Evolutionary conservation across 768 basidiomycete genomes (phyloP), one percentile per base, ranked within the genome.

Genomic region (Lactifluus echinatus): DNA sequence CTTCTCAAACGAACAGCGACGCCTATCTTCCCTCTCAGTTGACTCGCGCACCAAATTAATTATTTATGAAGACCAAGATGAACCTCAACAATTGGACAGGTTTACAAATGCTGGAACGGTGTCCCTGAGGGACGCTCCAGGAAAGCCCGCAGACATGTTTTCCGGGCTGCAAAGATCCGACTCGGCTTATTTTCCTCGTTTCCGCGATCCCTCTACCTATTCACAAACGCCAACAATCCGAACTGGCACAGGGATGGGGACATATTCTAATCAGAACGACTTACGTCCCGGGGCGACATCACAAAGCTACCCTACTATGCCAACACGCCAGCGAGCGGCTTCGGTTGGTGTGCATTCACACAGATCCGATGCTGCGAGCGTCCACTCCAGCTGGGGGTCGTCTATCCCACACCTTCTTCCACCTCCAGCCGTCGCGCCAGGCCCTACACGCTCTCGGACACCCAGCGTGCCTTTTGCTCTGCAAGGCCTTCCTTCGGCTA

Each of bases 341-440:
- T 34, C 26, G 4, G 34, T 44, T 46, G 17, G 53, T 34, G 3
- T 12, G 23, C 14, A 28, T 34, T 53, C 59, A 8, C 4, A 53
- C 33, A 46, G 53, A 34, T 56, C 58, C 5, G 12, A 50, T 8
- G 33, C 58, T 39, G 59, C 39, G 7, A 62, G 58, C 19, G 15
- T 62, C 33, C 54, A 60, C 40, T 53, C 59, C 26, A 46, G 17
- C 23, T 60, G 59, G 48, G 10, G 8, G 15, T n/a, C 31, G 19
- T 15, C 39, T n/a, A 24, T 29, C 4, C 24, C 48, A n/a, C 49
- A 34, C 21, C 8, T 19, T 14, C 36, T 14, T 28, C 47, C 21
- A 12, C 52, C 47, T 31, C 57, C 40, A 1, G 46, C 15, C 17
- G 31, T 39, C 29, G 28, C 49, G 1, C 48, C 37, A 26, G 44